Evolutionary conservation across 2,329 filamentous ascomycete species (phyloP), one percentile per base, ranked within the genome.

Genomic region (Colletotrichum acutatum): DNA sequence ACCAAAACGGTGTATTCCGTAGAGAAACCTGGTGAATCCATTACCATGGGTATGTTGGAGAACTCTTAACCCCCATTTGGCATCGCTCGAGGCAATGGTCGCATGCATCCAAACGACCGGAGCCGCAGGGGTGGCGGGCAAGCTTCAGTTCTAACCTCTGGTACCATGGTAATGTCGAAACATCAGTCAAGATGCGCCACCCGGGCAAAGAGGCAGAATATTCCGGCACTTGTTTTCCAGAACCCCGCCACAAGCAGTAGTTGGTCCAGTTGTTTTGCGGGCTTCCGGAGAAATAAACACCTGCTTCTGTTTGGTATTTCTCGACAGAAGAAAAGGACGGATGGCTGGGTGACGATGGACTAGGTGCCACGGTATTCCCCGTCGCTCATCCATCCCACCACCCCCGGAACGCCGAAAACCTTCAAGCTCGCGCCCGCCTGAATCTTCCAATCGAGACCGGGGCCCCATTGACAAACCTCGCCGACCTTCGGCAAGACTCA

Each of bases 141-240:
- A 49, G 42, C 42, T 49, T 49, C 42, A 42, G 37, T 42, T 16
- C 12, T n/a, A n/a, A 9, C 14, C 16, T 49, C n/a, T 34, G 8
- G 4, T 14, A 26, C 22, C 46, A 53, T 16, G 19, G 34, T 46
- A 68, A 60, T 56, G 42, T 70, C 52, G 30, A 64, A 24, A n/a
- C 26, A 49, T 26, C 70, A 65, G 69, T 56, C 54, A 46, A 54
- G 30, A 52, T n/a, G 49, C 26, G 56, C 64, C 34, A 52, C 46
- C 28, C 22, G 4, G 30, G 49, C 16, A 57, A 12, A 19, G 49
- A 67, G 32, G 59, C 19, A 28, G 59, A 62, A 58, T n/a, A 58
- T 53, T 62, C 32, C 58, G 52, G 52, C 60, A 30, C 32, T 52
- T 28, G 8, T 30, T 58, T 49, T 6, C 42, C 16, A 49, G 42